These are phyloP conservation scores for Pythium aphanidermatum DNA, from an alignment of 352 stramenopile genomes.

Conservation along the genomic window DNA sequence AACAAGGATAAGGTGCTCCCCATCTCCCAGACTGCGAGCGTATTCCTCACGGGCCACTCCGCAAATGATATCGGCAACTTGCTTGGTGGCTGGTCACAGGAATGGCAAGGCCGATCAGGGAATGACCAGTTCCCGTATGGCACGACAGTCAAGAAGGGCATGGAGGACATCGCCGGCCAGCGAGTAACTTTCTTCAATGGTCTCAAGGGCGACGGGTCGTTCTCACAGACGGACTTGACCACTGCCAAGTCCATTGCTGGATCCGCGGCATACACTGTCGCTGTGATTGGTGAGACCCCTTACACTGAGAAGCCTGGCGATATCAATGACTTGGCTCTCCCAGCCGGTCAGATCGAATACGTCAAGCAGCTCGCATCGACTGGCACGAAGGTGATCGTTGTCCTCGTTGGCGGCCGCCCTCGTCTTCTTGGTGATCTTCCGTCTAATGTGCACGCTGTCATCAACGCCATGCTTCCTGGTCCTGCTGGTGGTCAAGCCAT, in stretches of 20 bases:
- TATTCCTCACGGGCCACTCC: conserved; percentile 69
- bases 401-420: conserved; percentile 74
- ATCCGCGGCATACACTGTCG: conserved; percentile 56
- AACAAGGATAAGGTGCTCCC: conserved; percentile 63
- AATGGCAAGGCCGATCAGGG: conserved; percentile 80
- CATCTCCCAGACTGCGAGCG: conserved; percentile 18
- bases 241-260: conserved; percentile 45
- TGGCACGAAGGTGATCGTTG: conserved; percentile 74
- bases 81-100: conserved; percentile 72
- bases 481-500: conserved; percentile 75
- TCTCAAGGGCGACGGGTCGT: conserved; percentile 48
- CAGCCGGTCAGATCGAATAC: conserved; percentile 65
- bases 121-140: conserved; percentile 59
- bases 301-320: conserved; percentile 87
- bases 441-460: conserved; percentile 53
- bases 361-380: conserved; percentile 53
- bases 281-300: conserved; percentile 64
- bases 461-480: conserved; percentile 76
- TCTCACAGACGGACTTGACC: conserved; percentile 34
- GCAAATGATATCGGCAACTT: conserved; percentile 58
- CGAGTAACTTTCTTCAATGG: conserved; percentile 47
- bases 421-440: conserved; percentile 59
- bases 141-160: conserved; percentile 49
- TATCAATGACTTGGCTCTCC: conserved; percentile 67
- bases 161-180: conserved; percentile 28